Conservation (phyloP, 768 basidiomycete species). For the Suillus lakei region DNA sequence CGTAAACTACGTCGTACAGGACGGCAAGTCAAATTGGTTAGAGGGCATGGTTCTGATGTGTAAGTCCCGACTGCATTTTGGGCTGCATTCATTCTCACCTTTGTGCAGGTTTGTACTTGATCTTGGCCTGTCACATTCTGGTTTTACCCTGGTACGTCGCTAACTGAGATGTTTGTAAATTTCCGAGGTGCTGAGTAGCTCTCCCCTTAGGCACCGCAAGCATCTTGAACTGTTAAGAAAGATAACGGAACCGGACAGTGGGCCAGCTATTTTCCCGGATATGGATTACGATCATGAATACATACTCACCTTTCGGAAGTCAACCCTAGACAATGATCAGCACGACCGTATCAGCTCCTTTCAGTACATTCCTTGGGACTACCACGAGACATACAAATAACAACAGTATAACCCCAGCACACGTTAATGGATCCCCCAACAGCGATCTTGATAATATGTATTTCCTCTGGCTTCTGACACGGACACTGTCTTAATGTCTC, state of each 20-base stretch:
- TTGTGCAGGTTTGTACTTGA: conserved; percentile 52
- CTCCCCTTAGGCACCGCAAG: conserved; percentile 6
- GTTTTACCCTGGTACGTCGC: conserved; percentile 51
- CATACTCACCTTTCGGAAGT: neutral
- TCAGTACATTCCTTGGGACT: neutral
- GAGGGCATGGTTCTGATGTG: conserved; percentile 84
- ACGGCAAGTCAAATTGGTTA: conserved; percentile 93
- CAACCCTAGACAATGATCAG: neutral
- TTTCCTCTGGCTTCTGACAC: neutral
- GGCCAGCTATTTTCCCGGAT: neutral
- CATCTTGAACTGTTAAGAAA: conserved; percentile 1
- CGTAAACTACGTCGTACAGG: conserved; percentile 84
- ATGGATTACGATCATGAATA: neutral
- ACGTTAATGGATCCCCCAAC: neutral
- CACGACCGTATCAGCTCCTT: neutral
- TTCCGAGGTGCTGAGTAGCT: neutral
- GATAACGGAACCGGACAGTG: neutral
- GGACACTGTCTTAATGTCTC: neutral
- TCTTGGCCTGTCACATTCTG: conserved; percentile 59
- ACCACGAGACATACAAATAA: neutral
- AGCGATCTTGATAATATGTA: neutral
- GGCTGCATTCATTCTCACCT: conserved; percentile 5
- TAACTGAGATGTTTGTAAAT: neutral
- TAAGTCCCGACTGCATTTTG: conserved; percentile 25
- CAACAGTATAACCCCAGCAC: neutral